These are phyloP conservation scores for Pestalotiopsis fici DNA, from an alignment of 2,329 filamentous ascomycete species.

Conservation along the genomic window DNA sequence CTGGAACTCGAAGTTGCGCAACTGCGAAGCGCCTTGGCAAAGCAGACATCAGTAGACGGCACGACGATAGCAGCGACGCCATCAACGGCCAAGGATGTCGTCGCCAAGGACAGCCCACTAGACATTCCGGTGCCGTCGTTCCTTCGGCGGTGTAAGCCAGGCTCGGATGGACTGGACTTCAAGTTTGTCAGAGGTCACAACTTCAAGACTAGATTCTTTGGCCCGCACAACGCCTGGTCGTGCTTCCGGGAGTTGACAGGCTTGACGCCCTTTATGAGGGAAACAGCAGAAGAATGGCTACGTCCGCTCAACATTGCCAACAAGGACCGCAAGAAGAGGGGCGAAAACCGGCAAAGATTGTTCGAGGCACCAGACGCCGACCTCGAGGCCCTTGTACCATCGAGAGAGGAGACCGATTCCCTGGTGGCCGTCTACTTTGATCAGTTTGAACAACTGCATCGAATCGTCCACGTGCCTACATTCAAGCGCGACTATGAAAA, in stretches of 20 bases:
- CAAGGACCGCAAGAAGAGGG: conserved; percentile 57
- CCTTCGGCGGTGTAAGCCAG: conserved; percentile 28
- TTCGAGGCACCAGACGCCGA: conserved; percentile 48
- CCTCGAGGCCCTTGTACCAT: conserved; percentile 52
- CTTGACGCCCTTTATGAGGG: conserved; percentile 61
- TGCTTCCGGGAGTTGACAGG: conserved; percentile 58
- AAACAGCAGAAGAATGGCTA: conserved; percentile 63
- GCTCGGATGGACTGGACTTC: conserved; percentile 42
- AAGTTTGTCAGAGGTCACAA: conserved; percentile 60
- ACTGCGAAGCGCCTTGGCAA: conserved; percentile 52
- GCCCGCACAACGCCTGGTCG: conserved; percentile 61
- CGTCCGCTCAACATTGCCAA: conserved; percentile 56
- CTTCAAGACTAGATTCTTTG: conserved; percentile 62
- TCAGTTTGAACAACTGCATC: conserved; percentile 56
- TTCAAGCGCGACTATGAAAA: conserved; percentile 57
- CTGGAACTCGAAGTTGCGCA: conserved; percentile 61
- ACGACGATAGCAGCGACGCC: conserved; percentile 52
- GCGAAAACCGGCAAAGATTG: conserved; percentile 51
- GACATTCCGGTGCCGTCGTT: conserved; percentile 31
- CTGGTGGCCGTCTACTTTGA: conserved; percentile 53
- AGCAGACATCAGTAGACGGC: conserved; percentile 49
- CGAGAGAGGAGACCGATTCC: conserved; percentile 48
- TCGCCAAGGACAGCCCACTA: conserved; percentile 35
- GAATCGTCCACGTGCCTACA: conserved; percentile 61
- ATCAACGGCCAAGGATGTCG: conserved; percentile 44